These are phyloP conservation scores for Solanum chiquidenum DNA, from an alignment of 257 asterid species.

Conservation along the genomic window DNA sequence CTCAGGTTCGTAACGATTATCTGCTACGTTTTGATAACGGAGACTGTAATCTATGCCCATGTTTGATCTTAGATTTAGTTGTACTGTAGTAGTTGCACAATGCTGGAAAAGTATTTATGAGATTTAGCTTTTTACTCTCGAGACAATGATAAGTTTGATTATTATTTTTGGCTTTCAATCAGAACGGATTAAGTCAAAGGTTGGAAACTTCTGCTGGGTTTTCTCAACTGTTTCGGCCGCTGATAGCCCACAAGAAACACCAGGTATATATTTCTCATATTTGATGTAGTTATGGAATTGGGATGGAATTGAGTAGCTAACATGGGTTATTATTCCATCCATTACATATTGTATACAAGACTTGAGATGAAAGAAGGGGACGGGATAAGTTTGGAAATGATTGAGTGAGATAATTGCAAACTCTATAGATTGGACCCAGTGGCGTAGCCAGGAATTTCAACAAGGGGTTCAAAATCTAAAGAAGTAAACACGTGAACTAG, in stretches of 20 bases:
- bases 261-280: conserved; percentile 21
- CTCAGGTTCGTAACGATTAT: conserved; percentile 17
- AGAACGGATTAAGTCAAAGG: conserved; percentile 17
- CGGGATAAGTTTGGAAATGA: neutral
- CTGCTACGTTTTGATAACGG: neutral
- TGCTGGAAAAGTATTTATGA: neutral
- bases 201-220: conserved; percentile 22
- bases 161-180: neutral
- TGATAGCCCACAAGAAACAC: conserved; percentile 22
- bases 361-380: neutral
- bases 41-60: neutral
- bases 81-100: neutral
- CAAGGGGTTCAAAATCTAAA: no score
- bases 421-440: neutral
- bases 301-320: neutral
- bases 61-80: neutral
- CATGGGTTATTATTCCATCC: neutral
- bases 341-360: neutral
- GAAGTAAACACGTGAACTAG: no score
- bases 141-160: neutral
- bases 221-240: conserved; percentile 37
- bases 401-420: neutral
- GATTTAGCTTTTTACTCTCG: neutral
- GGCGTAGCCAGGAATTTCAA: no score
- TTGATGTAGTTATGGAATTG: neutral